Percentiles rank a stretch among this genome's conserved stretches.
These are phyloP conservation scores for Barnettozyma pratensis DNA, from an alignment of 805 yeast genomes.

Conservation along the genomic window DNA sequence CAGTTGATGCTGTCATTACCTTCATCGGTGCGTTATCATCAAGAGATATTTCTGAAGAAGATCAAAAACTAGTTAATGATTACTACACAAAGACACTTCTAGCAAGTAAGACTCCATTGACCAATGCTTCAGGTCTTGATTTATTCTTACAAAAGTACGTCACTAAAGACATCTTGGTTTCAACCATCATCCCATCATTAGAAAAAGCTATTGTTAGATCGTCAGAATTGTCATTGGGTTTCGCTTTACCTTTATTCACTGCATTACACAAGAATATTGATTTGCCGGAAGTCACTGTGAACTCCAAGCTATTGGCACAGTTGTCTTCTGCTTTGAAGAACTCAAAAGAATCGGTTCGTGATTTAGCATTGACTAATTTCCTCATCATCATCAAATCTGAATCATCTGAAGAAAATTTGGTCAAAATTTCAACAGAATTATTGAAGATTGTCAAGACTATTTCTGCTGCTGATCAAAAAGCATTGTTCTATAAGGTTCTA, in stretches of 20 bases:
- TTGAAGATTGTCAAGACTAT: slow-evolving; percentile 53
- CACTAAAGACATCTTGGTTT: slow-evolving; percentile 32
- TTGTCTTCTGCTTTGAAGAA: slow-evolving; percentile 58
- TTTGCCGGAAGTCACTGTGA: slow-evolving; percentile 34
- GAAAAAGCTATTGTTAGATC: slow-evolving; percentile 76
- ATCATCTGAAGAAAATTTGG: slow-evolving; percentile 26
- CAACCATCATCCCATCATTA: slow-evolving; percentile 49
- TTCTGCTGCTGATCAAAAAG: slow-evolving; percentile 62
- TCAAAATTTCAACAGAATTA: slow-evolving; percentile 44
- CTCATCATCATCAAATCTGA: slow-evolving; percentile 32
- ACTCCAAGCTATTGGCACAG: slow-evolving; percentile 47
- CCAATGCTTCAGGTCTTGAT: slow-evolving; percentile 35
- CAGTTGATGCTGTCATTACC: slow-evolving; percentile 31
- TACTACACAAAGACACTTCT: slow-evolving; percentile 37
- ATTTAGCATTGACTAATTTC: slow-evolving; percentile 15
- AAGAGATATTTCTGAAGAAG: slow-evolving; percentile 18
- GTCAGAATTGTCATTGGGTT: slow-evolving; percentile 61
- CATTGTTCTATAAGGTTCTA: slow-evolving; percentile 43
- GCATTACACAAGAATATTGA: slow-evolving; percentile 32
- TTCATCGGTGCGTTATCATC: slow-evolving; percentile 33
- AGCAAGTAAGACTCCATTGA: slow-evolving; percentile 40
- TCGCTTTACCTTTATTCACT: slow-evolving; percentile 47
- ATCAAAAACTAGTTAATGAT: slow-evolving; percentile 20
- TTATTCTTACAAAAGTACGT: slow-evolving; percentile 41
- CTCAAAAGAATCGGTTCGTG: slow-evolving; percentile 61